Conservation (phyloP, 305 asterid genomes). For the Caryopteris hybrid region DNA sequence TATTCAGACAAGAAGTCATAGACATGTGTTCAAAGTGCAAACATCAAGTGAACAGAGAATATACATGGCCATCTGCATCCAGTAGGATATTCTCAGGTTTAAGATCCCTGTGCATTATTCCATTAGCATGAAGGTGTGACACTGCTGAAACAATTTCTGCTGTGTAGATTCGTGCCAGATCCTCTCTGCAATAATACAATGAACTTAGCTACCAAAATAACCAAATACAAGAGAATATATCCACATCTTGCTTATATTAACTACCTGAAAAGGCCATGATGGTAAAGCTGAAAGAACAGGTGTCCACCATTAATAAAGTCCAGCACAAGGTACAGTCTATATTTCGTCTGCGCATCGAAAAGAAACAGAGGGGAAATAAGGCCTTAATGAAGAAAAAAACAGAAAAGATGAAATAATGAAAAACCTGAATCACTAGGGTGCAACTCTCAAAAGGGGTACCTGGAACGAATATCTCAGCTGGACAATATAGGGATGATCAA, state of each 20-base stretch:
- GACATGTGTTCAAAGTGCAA: not conserved
- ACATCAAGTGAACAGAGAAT: conserved; percentile 5
- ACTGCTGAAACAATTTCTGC: conserved; percentile 94
- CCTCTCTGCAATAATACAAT: conserved; percentile 56
- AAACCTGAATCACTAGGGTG: too few relatives aligned
- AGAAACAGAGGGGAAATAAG: not conserved
- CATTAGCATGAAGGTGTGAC: conserved; percentile 75
- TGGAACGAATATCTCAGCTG: conserved; percentile 87
- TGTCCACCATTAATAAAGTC: conserved; percentile 96
- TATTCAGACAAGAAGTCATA: not conserved
- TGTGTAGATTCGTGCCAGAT: conserved; percentile 65
- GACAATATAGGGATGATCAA: conserved; percentile 76
- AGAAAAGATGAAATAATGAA: not conserved
- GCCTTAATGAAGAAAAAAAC: not conserved
- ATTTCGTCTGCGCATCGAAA: conserved; percentile 59
- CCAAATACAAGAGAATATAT: not conserved
- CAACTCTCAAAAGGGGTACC: conserved; percentile 34
- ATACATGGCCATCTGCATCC: conserved; percentile 89
- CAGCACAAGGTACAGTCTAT: conserved; percentile 81
- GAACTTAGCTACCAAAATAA: not conserved
- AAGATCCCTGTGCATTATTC: conserved; percentile 93
- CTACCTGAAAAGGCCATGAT: conserved; percentile 89
- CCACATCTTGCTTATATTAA: not conserved
- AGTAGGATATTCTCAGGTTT: conserved; percentile 93
- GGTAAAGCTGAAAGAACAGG: conserved; percentile 91